phyloP scores from a whole-genome alignment of 495 filamentous ascomycete genomes.

The Aspergillus incahuasiensis region DNA sequence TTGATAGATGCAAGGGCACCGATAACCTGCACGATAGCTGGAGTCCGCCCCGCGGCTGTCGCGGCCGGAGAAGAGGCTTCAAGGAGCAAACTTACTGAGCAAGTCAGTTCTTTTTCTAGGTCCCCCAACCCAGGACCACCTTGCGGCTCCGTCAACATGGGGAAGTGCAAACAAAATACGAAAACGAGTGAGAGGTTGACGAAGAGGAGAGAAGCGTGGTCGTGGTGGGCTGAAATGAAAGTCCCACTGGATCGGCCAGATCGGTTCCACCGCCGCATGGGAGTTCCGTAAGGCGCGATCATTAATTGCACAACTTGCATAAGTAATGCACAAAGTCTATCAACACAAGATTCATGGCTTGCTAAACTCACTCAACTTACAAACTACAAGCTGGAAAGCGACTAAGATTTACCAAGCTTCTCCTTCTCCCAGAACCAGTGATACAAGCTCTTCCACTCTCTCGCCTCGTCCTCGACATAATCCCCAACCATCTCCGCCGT shows the following conservation, averaged over 20 bases:
- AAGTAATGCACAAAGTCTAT: neutral
- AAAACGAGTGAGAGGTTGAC: neutral
- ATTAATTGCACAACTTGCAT: neutral
- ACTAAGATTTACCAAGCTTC: conserved; percentile 14
- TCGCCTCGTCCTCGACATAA: conserved; percentile 44
- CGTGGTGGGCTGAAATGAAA: conserved; percentile 4
- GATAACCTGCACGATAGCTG: neutral
- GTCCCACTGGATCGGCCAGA: conserved; percentile 12
- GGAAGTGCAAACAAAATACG: neutral
- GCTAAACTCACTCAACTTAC: neutral
- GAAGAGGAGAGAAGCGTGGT: conserved; percentile 7
- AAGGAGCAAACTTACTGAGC: conserved; percentile 62
- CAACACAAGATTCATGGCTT: neutral
- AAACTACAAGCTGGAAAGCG: neutral
- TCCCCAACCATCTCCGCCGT: conserved; percentile 45
- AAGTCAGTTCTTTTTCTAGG: conserved; percentile 85
- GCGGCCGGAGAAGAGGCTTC: neutral
- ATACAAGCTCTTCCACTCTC: conserved; percentile 40
- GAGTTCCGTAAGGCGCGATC: neutral
- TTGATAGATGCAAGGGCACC: conserved; percentile 8
- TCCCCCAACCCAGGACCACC: conserved; percentile 42
- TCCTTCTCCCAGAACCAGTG: conserved; percentile 45
- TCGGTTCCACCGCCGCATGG: conserved; percentile 12
- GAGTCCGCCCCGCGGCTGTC: conserved; percentile 2
- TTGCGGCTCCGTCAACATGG: conserved; percentile 19